Base-by-base conservation (phyloP, 2,329 filamentous ascomycete species). In the Hypoxylon sp. region DNA sequence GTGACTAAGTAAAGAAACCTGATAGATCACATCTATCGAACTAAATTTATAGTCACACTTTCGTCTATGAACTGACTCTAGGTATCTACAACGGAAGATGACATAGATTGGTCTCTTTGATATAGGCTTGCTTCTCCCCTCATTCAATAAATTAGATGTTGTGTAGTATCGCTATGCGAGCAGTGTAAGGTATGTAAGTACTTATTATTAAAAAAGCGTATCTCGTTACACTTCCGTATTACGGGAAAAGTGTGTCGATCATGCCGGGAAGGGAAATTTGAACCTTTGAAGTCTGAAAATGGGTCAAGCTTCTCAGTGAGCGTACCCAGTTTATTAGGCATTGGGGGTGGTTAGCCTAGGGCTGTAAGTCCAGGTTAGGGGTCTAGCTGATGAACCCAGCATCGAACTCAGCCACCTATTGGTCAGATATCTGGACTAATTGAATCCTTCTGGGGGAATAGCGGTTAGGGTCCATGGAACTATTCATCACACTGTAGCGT, bases 201-300 rank as follows among this genome's bases (percentile, higher is more conserved):
- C 17, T 57, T 57, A 17, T 41, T 48, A 21, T 14, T 28, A 28
- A 25, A 45, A 32, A 57, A 30, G 6, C 13, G 17, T 48, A 36
- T 51, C 46, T 46, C 32, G 25, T 43, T 17, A 28, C 53, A 23
- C 48, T 13, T n/a, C 30, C 32, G 25, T 38, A 17, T 23, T 23
- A 28, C 43, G 34, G 34, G 51, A 14, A 60, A 25, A 17, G 32
- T 43, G n/a, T 41, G 65, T 36, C 41, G 61, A 65, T 68, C 61
- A 11, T 36, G 25, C 65, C 49, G 51, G 28, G 48, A 49, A 52
- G n/a, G 65, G 61, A 68, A 63, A 65, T 68, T 68, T 65, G 61
- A 49, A 28, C 50, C 52, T 61, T 60, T 58, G 51, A 43, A 23
- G 36, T 32, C 36, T 52, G 53, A 10, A 45, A 19, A 51, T 34